Conservation (phyloP, 139 green algal species). For the Haematococcus lacustris region DNA sequence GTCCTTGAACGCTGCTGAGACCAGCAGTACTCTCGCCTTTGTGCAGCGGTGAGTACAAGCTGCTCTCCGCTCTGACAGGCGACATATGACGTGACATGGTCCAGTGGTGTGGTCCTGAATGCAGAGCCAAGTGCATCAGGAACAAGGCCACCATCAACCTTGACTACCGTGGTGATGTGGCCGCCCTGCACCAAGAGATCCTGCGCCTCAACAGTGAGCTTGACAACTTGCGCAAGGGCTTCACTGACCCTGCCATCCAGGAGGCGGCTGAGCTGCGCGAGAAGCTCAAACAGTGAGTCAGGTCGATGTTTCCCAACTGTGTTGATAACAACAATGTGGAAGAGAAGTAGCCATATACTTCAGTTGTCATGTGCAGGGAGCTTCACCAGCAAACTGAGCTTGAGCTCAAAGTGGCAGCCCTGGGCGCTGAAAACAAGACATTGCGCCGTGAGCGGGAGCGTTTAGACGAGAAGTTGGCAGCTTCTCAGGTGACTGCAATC, state of each 20-base stretch:
- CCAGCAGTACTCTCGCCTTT: slow-evolving; percentile 86
- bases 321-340: neutral
- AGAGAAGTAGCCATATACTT: no score
- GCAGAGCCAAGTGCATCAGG: slow-evolving; percentile 85
- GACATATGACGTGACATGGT: no score
- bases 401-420: slow-evolving; percentile 33
- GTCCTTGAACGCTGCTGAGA: slow-evolving; percentile 60
- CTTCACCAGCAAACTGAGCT: slow-evolving; percentile 27
- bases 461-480: slow-evolving; percentile 32
- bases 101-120: no score
- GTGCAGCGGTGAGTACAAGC: no score
- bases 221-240: slow-evolving; percentile 31
- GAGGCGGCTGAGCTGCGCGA: slow-evolving; percentile 23
- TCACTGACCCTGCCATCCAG: slow-evolving; percentile 37
- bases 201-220: slow-evolving; percentile 35
- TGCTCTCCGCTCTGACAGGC: no score
- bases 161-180: slow-evolving; percentile 13
- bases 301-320: neutral
- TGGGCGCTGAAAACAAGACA: slow-evolving; percentile 17
- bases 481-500: slow-evolving; percentile 19
- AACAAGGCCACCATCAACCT: slow-evolving; percentile 74
- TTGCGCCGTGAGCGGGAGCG: slow-evolving; percentile 41
- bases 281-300: slow-evolving; percentile 19
- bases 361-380: slow-evolving; percentile 21
- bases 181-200: slow-evolving; percentile 16